Percentiles rank a stretch among this genome's conserved stretches.
Conservation (phyloP, 2,329 filamentous ascomycete genomes). For the Colletotrichum spaethianum region DNA sequence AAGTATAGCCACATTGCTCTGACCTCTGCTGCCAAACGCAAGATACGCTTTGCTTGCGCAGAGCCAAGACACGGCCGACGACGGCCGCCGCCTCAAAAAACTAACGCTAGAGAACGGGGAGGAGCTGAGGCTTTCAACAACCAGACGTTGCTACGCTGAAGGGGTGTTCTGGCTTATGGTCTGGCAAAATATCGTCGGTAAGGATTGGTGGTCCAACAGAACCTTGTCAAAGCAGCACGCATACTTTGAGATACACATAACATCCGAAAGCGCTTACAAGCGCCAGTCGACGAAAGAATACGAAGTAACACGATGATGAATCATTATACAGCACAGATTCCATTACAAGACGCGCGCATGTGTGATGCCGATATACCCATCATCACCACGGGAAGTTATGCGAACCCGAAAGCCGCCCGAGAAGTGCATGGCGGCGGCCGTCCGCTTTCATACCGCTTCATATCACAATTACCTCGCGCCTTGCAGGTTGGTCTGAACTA, state of each 20-base stretch:
- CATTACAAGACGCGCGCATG: not conserved
- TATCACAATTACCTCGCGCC: slow-evolving; percentile 16
- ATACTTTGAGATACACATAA: not conserved
- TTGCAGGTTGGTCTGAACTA: slow-evolving; percentile 30
- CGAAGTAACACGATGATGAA: not conserved
- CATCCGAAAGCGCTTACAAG: slow-evolving; percentile 4
- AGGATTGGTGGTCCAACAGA: not conserved
- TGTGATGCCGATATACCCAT: slow-evolving; percentile 30
- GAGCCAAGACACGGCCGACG: slow-evolving; percentile 37
- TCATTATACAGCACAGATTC: slow-evolving; percentile 11
- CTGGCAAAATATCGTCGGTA: not conserved
- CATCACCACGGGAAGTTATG: slow-evolving; percentile 12
- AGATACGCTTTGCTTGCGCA: slow-evolving; percentile 40
- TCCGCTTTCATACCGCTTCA: not conserved
- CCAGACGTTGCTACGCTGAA: not conserved
- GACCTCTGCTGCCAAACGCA: slow-evolving; percentile 37
- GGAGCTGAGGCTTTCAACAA: not conserved
- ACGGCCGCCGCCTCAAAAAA: slow-evolving; percentile 17
- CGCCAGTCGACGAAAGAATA: not conserved
- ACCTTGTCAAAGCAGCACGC: not conserved
- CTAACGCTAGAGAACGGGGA: not conserved
- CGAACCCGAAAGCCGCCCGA: slow-evolving; percentile 36
- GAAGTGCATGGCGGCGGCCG: slow-evolving; percentile 31
- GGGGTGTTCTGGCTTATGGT: not conserved
- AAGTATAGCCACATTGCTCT: slow-evolving; percentile 37